These are phyloP conservation scores for Tetraselmis striata DNA, from an alignment of 139 green algal species.

Conservation along the genomic window DNA sequence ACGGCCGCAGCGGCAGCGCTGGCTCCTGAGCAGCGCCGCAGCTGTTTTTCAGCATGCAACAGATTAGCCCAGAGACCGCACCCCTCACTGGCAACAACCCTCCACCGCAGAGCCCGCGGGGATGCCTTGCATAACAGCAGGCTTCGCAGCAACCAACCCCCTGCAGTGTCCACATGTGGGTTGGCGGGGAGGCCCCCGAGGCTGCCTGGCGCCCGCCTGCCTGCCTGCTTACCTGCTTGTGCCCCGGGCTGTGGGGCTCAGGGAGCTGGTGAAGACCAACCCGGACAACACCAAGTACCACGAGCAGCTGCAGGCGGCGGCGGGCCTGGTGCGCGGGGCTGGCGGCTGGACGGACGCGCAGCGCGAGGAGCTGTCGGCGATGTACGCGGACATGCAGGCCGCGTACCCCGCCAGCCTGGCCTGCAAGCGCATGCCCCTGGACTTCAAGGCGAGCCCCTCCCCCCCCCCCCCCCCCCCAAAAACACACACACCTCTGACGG, in stretches of 20 bases:
- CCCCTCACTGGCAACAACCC: not conserved
- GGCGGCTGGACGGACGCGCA: conserved; percentile 25
- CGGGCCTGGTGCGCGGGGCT: conserved; percentile 36
- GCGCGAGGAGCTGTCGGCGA: conserved; percentile 32
- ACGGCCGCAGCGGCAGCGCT: too few species aligned
- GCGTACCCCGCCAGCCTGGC: conserved; percentile 55
- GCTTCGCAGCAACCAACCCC: too few species aligned
- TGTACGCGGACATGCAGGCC: conserved; percentile 71
- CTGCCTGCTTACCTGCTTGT: not conserved
- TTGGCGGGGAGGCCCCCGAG: too few species aligned
- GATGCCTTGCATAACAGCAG: too few species aligned
- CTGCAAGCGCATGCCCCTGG: conserved; percentile 72
- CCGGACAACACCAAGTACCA: conserved; percentile 78
- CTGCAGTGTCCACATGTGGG: too few species aligned
- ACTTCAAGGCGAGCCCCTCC: conserved; percentile 61
- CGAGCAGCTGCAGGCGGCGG: conserved; percentile 46
- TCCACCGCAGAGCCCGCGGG: too few species aligned
- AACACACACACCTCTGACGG: too few species aligned
- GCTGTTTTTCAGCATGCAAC: too few species aligned
- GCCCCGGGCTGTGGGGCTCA: too few species aligned
- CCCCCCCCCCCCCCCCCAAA: too few species aligned
- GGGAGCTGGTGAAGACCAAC: conserved; percentile 59
- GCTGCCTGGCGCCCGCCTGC: too few species aligned
- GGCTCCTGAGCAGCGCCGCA: too few species aligned
- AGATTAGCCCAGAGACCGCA: not conserved